phyloP scores from a whole-genome alignment of 805 yeast species.

The Yamadazyma tumulicola region DNA sequence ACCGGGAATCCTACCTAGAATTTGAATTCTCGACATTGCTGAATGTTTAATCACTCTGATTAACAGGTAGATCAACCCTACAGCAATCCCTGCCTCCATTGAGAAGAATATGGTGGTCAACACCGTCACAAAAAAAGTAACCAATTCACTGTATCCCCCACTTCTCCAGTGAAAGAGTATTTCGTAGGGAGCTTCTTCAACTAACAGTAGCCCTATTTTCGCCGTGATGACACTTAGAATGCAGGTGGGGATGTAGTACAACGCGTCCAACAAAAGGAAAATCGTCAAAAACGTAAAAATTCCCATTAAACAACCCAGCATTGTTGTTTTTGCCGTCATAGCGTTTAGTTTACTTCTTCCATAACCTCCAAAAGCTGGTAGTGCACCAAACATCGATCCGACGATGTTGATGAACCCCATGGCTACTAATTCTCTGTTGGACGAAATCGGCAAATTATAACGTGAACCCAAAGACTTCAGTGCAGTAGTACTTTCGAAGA shows the following conservation, averaged over 20 bases:
- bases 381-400: conserved; percentile 62
- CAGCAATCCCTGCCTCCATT: conserved; percentile 82
- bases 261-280: conserved; percentile 52
- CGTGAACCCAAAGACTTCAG: conserved; percentile 78
- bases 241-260: conserved; percentile 76
- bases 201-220: conserved; percentile 56
- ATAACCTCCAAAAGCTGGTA: conserved; percentile 95
- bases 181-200: conserved; percentile 85
- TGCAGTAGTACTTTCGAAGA: conserved; percentile 91
- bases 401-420: conserved; percentile 72
- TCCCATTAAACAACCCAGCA: conserved; percentile 83
- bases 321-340: conserved; percentile 76
- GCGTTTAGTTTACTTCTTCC: conserved; percentile 90
- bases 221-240: conserved; percentile 77
- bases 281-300: conserved; percentile 66
- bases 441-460: conserved; percentile 69
- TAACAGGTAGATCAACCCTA: conserved; percentile 81
- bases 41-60: conserved; percentile 57
- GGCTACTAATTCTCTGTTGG: conserved; percentile 89
- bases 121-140: conserved; percentile 41
- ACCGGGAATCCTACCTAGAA: conserved; percentile 41
- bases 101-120: conserved; percentile 48
- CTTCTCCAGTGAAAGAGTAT: conserved; percentile 68
- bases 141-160: conserved; percentile 72
- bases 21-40: conserved; percentile 41